Percentiles rank a stretch among this genome's conserved stretches.
Evolutionary conservation across 2,329 filamentous ascomycete species (phyloP).

Genomic region (Penicillium capsulatum): DNA sequence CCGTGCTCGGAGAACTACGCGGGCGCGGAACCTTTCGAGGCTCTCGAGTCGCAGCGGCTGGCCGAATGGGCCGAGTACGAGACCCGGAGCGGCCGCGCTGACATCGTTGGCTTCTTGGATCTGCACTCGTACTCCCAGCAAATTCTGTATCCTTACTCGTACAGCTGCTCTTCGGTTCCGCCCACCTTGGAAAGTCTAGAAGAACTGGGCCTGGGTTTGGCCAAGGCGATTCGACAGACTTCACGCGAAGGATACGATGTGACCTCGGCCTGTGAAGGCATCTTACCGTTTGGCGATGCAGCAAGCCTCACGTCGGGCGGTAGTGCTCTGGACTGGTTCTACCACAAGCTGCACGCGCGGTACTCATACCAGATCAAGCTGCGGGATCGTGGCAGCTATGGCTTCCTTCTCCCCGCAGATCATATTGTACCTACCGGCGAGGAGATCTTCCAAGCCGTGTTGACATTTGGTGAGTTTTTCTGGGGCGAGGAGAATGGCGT

Average conservation of each 20-base stretch:
- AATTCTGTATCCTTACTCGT: constrained; percentile 87
- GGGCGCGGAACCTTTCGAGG: constrained; percentile 77
- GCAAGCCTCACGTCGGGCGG: constrained; percentile 71
- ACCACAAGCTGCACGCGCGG: constrained; percentile 74
- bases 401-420: constrained; percentile 81
- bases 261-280: constrained; percentile 80
- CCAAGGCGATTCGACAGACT: constrained; percentile 81
- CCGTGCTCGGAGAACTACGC: constrained; percentile 90
- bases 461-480: constrained; percentile 74
- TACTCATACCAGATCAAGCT: constrained; percentile 93
- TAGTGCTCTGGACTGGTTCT: constrained; percentile 91
- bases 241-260: constrained; percentile 73
- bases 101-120: constrained; percentile 82
- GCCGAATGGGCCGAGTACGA: constrained; percentile 80
- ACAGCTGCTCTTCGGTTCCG: constrained; percentile 71
- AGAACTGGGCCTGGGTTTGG: constrained; percentile 80
- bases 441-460: constrained; percentile 76
- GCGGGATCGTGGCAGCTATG: constrained; percentile 87
- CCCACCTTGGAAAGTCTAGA: constrained; percentile 88
- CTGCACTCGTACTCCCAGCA: constrained; percentile 95
- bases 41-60: constrained; percentile 69
- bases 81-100: constrained; percentile 63
- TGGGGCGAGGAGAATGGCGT: constrained; percentile 10
- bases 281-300: constrained; percentile 46
- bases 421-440: constrained; percentile 86